Evolutionary conservation across 176 grass and related monocot genomes (phyloP), one percentile per base, ranked within the genome.

Genomic region (Zizania latifolia): DNA sequence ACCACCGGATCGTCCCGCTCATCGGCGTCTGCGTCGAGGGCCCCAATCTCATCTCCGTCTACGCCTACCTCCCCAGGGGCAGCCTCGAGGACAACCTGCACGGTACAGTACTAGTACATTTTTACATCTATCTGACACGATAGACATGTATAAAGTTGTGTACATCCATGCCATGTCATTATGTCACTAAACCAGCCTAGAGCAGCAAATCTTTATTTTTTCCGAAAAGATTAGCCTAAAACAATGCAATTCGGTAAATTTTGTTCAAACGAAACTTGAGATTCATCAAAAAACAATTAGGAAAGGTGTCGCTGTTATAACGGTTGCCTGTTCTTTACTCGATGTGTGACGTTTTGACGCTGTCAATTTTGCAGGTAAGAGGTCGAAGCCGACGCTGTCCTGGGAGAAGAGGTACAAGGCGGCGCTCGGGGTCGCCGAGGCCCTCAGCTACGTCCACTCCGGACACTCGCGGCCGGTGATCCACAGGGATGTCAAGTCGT

Each of bases 401-500:
- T 99, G 95, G 95, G 63, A 90, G 60, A 85, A 71, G 50, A 89
- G 95, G 89, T 84, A 79, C 76, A 86, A 59, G 76, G 85, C 80
- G 31, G 95, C 95, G 43, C 30, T 76, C 7, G 92, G 89, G 32
- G 65, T 99, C 82, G 89, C 95, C 12, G 89, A 93, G 38, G 84
- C 86, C 22, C 82, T 99, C 17, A 80, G 69, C 75, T 99, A 99
- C 83, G 84, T 99, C 12, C 89, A 99, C 68, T 62, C 48, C 54
- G 95, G 73, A 79, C 61, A 58, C 58, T 44, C 92, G 48, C 82
- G 77, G 65, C 86, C 95, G 24, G 89, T 94, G 71, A 90, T 99
- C 65, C 96, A 99, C 79, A 46, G 96, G 66, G 96, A 99, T 76
- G 83, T 99, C 82, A 99, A 99, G 66, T 94, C 96, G 34, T 94